Base-by-base conservation (phyloP, 2,329 filamentous ascomycete species). In the Orbilia oligospora region DNA sequence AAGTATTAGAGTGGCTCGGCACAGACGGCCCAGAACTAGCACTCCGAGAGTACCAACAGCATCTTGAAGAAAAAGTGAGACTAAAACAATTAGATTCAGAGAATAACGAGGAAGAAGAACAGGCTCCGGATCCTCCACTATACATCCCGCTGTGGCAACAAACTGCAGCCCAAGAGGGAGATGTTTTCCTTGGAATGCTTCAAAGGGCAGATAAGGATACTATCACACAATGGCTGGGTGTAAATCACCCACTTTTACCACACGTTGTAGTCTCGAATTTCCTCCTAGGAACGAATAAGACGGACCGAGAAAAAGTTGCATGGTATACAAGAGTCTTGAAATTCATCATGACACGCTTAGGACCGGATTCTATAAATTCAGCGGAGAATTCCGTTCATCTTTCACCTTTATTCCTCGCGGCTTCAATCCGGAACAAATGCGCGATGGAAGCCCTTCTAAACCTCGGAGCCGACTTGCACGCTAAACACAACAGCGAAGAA, bases 1-100 rank as follows among this genome's bases (percentile, higher is more conserved):
- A 91, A 48, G 87, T 88, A 20, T 88, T 93, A 0, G 90, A 95
- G 82, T 97, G 92, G 89, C 92, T 95, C 83, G 84, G 93, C 69
- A 90, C 91, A 76, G 91, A 93, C 79, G 88, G 89, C 0, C 92
- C 93, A 0, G 84, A 89, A 80, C 87, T 90, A 83, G 90, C 81
- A 86, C 86, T n/a, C 79, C 83, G n/a, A 33, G 38, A 61, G 27
- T 49, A 38, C 10, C 36, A 63, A 24, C 5, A 6, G n/a, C 18
- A 6, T 4, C 53, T 68, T 3, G 64, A 64, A 16, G 16, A 64
- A 18, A 30, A 41, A n/a, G 22, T 8, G n/a, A 51, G 6, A 2
- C 10, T 53, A 10, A 12, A 18, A 30, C 5, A 53, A 14, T n/a
- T 53, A 8, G 22, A 30, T 16, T n/a, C 16, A 27, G 24, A 53